phyloP scores from a whole-genome alignment of 2,329 filamentous ascomycete species.

The Fusarium miscanthi region DNA sequence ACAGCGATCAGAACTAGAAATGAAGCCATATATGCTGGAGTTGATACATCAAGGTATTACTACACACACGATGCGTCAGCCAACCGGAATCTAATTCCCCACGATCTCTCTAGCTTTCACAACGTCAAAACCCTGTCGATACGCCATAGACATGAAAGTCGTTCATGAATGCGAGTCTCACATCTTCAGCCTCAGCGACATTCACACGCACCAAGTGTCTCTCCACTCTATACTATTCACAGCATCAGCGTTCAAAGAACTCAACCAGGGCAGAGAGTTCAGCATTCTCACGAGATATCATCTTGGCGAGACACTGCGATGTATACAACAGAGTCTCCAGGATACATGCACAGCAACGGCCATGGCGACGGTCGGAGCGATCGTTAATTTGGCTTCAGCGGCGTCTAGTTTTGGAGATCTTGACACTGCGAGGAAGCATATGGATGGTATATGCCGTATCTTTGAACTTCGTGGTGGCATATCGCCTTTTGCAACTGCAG shows the following conservation, averaged over 20 bases:
- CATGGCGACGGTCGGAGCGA: not conserved
- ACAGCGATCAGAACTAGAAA: not conserved
- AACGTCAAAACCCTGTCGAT: not conserved
- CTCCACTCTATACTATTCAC: not conserved
- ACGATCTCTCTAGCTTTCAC: not conserved
- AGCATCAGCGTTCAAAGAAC: not conserved
- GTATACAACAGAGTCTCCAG: not conserved
- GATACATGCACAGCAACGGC: accelerated
- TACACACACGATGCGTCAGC: accelerated
- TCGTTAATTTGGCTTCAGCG: not conserved
- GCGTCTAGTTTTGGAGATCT: not conserved
- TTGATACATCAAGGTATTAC: not conserved
- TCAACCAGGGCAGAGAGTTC: not conserved
- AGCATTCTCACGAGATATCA: not conserved
- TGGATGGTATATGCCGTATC: not conserved
- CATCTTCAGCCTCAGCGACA: not conserved
- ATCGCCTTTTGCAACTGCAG: not conserved
- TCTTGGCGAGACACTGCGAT: not conserved
- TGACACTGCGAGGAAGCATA: not conserved
- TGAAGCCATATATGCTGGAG: not conserved
- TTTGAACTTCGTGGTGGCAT: not conserved
- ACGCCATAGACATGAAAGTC: not conserved
- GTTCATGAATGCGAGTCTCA: not conserved
- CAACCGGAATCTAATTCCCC: not conserved
- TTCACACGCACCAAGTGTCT: not conserved